Evolutionary conservation across 2,329 filamentous ascomycete genomes (phyloP), one percentile per base, ranked within the genome.

Genomic region (Drechslerella stenobrocha): DNA sequence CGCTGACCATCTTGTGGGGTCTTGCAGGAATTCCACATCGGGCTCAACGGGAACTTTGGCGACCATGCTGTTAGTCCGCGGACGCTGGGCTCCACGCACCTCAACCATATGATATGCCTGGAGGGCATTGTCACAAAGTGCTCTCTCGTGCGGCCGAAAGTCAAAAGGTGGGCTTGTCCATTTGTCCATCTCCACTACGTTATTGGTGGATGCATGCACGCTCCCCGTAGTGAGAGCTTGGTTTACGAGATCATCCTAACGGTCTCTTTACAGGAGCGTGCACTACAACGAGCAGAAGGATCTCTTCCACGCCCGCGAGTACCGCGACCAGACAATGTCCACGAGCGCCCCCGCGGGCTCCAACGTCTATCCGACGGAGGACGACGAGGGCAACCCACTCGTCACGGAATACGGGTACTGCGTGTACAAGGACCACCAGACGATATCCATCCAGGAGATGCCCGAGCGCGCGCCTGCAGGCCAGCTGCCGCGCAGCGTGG

Each of bases 361-460:
- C n/a, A 72, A 71, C 57, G 72, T 72, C 58, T 73, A 73, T 63
- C 72, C 72, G 20, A 72, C 71, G 30, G 72, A 73, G 57, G 72
- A 73, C 74, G 90, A 92, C 40, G 86, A 96, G 7, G 90, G 91
- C 69, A 96, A 97, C 75, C 88, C 92, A 2, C 81, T 98, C 18
- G 84, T 90, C 63, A 98, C 93, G 2, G 93, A 98, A 75, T 98
- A 97, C 76, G 93, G 93, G 22, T 92, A 95, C 78, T 95, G 87
- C 76, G 93, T 88, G 51, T 98, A 96, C 78, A 84, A 92, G 74
- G 93, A 98, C 76, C 93, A 98, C 75, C 93, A 98, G 77, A 96
- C 89, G 13, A 90, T 98, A 66, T 96, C 92, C 0, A 96, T 98
- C 71, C 93, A 98, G 78, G 93, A 98, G 79, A 98, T 98, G 93